Conservation (phyloP, 345 rosid genomes). For the Gossypium herbaceum region DNA sequence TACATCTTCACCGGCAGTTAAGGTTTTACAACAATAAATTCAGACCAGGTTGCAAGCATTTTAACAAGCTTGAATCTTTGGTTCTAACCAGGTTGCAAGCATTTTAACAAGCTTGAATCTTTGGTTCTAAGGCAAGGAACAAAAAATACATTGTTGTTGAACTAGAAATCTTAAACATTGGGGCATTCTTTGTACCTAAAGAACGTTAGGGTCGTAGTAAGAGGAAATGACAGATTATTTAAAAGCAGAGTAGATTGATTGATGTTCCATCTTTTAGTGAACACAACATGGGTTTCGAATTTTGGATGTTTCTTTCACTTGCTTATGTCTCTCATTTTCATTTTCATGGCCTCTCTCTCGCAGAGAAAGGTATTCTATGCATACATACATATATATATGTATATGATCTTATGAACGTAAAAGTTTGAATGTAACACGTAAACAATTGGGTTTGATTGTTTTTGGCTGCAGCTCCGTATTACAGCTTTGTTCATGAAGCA, state of each 20-base stretch:
- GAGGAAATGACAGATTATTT: conserved; percentile 1
- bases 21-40: not conserved
- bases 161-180: not conserved
- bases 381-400: not conserved
- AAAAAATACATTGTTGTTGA: not conserved
- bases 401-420: not conserved
- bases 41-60: not conserved
- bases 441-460: not conserved
- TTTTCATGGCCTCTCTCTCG: conserved; percentile 30
- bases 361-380: conserved; percentile 40
- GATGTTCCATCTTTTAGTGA: not conserved
- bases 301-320: conserved; percentile 16
- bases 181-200: conserved; percentile 15
- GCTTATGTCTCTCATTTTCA: conserved; percentile 24
- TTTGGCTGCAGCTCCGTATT: conserved; percentile 39
- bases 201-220: conserved; percentile 13
- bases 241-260: not conserved
- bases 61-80: not conserved
- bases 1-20: not conserved
- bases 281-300: conserved; percentile 23
- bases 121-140: not conserved
- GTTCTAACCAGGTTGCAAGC: not conserved
- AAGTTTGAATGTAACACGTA: not conserved
- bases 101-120: not conserved
- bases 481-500: conserved; percentile 61